phyloP scores from a whole-genome alignment of 1,284 basidiomycete species.

The Trichosporon faecale region DNA sequence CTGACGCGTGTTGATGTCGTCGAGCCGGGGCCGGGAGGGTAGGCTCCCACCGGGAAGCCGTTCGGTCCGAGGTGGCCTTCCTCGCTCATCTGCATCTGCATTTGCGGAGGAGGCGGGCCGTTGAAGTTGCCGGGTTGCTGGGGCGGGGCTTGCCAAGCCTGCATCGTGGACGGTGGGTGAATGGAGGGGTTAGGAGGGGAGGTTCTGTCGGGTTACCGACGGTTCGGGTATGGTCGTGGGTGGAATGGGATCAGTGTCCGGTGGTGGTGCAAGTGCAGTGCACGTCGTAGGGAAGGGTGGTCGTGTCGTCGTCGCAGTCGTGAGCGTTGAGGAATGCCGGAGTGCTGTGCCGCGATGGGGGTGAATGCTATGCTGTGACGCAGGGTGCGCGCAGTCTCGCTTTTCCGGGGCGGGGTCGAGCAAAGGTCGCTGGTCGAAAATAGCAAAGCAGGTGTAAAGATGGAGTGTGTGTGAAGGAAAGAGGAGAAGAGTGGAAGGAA shows the following conservation, averaged over 20 bases:
- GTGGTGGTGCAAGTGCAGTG: no score
- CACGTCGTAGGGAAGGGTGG: no score
- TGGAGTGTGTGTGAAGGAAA: background rate
- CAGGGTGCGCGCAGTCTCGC: background rate
- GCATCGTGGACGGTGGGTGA: background rate
- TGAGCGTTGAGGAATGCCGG: background rate
- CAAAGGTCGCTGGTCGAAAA: background rate
- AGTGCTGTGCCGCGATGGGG: background rate
- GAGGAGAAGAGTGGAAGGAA: background rate
- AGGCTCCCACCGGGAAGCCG: background rate
- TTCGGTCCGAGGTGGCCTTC: background rate
- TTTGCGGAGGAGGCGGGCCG: background rate
- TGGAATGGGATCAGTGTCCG: background rate
- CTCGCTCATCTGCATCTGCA: constrained; percentile 4
- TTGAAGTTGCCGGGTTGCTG: constrained; percentile 1
- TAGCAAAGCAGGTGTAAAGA: background rate
- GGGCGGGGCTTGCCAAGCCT: constrained; percentile 7
- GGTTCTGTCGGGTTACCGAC: background rate
- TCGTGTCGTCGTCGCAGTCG: background rate
- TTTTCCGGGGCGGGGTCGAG: background rate
- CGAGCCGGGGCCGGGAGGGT: background rate
- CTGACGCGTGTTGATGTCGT: background rate
- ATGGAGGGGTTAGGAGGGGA: background rate
- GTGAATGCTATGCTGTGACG: background rate
- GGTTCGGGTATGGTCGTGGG: background rate